Base-by-base conservation (phyloP, 1,139 yeast genomes). In the Blastobotrys serpentis region DNA sequence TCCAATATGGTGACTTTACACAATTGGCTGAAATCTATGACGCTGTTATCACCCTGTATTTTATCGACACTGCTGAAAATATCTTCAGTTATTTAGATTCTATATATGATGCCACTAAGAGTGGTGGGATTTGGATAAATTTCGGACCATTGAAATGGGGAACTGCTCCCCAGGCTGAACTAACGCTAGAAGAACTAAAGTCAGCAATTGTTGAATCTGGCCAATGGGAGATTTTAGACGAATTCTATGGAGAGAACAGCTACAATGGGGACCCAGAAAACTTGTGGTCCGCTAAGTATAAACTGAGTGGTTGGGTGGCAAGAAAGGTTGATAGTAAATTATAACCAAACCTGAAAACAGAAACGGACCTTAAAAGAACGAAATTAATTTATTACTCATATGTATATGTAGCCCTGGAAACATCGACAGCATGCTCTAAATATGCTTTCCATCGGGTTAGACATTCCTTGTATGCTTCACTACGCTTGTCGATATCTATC, bases 101-200 rank as follows among this genome's bases (percentile, higher is more conserved):
- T 1, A 79, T 88, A 32, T 43, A 51, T 7, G 75, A 75, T 47
- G 60, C 67, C 11, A 63, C 86, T 43, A 73, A 74, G n/a, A 68
- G 68, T 2, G 72, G 70, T 21, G 81, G 86, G 0, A 73, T 74
- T 47, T 88, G 96, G 96, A 80, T 88, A 53, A 88, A 88, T 62
- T 75, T 80, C 16, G 96, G 96, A 0, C 96, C 96, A 0, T 71
- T 88, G 53, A 88, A 88, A 65, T 88, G 88, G 67, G 96, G 96
- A 0, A 81, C 88, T 2, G 89, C 90, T 1, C 94, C 96, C 0
- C 79, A 77, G 56, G 85, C 82, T 1, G 95, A 87, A 63, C 69
- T 86, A 22, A 82, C 81, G 26, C 71, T 78, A 16, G 82, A 82
- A 16, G 96, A 88, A 60, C 62, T 88, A 42, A 63, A 68, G 13